phyloP scores from a whole-genome alignment of 805 yeast species.

The Scheffersomyces coipomensis region DNA sequence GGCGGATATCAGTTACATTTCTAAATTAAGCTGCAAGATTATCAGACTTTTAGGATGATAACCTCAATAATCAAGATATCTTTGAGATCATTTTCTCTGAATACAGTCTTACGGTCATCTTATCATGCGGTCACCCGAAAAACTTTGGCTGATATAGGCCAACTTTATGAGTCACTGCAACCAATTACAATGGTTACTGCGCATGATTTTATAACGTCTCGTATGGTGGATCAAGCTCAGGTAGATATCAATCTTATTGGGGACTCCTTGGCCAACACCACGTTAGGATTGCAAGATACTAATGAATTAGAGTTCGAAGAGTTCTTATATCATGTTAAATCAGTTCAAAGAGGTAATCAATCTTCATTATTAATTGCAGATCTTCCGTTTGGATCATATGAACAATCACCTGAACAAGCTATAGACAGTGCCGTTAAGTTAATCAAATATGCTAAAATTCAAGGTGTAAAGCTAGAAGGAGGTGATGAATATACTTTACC shows the following conservation, averaged over 20 bases:
- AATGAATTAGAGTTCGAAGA: conserved; percentile 76
- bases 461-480: conserved; percentile 86
- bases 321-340: conserved; percentile 69
- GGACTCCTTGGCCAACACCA: conserved; percentile 90
- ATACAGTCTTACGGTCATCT: conserved; percentile 7
- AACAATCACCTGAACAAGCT: conserved; percentile 62
- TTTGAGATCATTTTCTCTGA: conserved; percentile 3
- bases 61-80: no score
- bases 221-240: conserved; percentile 62
- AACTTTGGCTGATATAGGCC: conserved; percentile 19
- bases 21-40: no score
- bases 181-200: conserved; percentile 66
- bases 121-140: conserved; percentile 12
- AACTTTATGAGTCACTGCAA: conserved; percentile 14
- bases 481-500: conserved; percentile 53
- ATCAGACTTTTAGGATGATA: no score
- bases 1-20: no score
- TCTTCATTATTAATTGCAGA: conserved; percentile 76
- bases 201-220: conserved; percentile 78
- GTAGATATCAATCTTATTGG: conserved; percentile 80
- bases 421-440: conserved; percentile 53
- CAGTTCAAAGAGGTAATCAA: conserved; percentile 71
- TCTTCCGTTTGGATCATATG: conserved; percentile 87
- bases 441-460: conserved; percentile 54
- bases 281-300: conserved; percentile 78